These are phyloP conservation scores for Meyerozyma athensensis DNA, from an alignment of 1,139 yeast genomes.

Conservation along the genomic window DNA sequence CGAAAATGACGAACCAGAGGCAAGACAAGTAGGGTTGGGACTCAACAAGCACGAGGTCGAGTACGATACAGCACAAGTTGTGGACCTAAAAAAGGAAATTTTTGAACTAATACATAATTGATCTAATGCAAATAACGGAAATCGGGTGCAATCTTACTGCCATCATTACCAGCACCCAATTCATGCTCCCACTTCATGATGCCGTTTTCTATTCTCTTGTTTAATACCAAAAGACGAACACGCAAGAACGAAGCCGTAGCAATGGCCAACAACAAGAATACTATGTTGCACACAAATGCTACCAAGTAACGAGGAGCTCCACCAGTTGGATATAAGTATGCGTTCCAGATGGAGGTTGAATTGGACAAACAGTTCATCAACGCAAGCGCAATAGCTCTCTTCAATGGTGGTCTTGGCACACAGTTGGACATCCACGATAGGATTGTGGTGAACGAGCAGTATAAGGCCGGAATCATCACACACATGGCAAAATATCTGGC, in stretches of 20 bases:
- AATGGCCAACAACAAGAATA: constrained; percentile 38
- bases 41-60: constrained; percentile 58
- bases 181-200: constrained; percentile 50
- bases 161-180: constrained; percentile 45
- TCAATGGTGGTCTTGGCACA: constrained; percentile 49
- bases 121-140: constrained; percentile 35
- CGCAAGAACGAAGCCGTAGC: constrained; percentile 36
- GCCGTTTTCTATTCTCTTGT: constrained; percentile 40
- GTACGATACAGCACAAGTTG: constrained; percentile 44
- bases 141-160: constrained; percentile 37
- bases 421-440: constrained; percentile 55
- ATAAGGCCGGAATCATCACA: constrained; percentile 54
- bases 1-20: constrained; percentile 66
- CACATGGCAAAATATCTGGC: constrained; percentile 62
- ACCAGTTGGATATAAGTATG: constrained; percentile 41
- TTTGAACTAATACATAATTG: constrained; percentile 26
- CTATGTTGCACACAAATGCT: constrained; percentile 49
- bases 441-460: constrained; percentile 52
- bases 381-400: constrained; percentile 50
- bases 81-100: constrained; percentile 48
- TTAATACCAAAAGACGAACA: constrained; percentile 33
- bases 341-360: constrained; percentile 51
- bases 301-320: constrained; percentile 41
- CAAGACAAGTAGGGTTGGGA: constrained; percentile 18
- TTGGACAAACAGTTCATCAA: constrained; percentile 49